phyloP scores from a whole-genome alignment of 257 asterid genomes.

The Plantago elongata region DNA sequence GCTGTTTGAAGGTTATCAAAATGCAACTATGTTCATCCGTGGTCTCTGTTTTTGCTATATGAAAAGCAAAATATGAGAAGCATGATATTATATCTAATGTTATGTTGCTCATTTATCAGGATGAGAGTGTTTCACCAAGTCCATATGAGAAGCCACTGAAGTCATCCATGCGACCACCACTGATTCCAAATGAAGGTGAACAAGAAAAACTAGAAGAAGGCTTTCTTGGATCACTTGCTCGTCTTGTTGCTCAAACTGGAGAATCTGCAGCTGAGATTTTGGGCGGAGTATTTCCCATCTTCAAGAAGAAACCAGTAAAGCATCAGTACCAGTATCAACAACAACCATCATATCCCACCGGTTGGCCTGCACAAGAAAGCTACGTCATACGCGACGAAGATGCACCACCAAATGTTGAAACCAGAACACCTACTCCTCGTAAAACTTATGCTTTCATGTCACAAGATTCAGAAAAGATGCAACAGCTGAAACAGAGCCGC shows the following conservation, averaged over 20 bases:
- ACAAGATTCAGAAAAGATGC: slow-evolving; percentile 80
- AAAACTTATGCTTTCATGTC: slow-evolving; percentile 93
- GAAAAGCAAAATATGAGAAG: no score
- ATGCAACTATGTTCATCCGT: no score
- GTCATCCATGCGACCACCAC: slow-evolving; percentile 49
- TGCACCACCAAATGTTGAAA: slow-evolving; percentile 69
- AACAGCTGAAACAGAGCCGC: slow-evolving; percentile 70
- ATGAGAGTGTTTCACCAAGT: slow-evolving; percentile 27
- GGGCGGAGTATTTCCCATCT: slow-evolving; percentile 58
- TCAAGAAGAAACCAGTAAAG: slow-evolving; percentile 41
- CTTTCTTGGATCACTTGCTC: slow-evolving; percentile 56
- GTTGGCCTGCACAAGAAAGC: slow-evolving; percentile 86
- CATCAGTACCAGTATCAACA: slow-evolving; percentile 41
- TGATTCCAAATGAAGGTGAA: slow-evolving; percentile 66
- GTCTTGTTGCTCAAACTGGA: slow-evolving; percentile 56
- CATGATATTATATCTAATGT: neutral
- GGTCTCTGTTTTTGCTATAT: no score
- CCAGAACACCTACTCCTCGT: slow-evolving; percentile 76
- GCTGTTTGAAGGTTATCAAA: no score
- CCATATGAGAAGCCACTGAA: slow-evolving; percentile 52
- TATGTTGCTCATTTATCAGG: slow-evolving; percentile 1
- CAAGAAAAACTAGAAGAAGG: slow-evolving; percentile 76
- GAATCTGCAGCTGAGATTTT: slow-evolving; percentile 58
- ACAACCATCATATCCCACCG: slow-evolving; percentile 35
- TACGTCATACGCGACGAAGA: slow-evolving; percentile 69